phyloP scores from a whole-genome alignment of 768 basidiomycete species.

The Macrolepiota dolichaula region DNA sequence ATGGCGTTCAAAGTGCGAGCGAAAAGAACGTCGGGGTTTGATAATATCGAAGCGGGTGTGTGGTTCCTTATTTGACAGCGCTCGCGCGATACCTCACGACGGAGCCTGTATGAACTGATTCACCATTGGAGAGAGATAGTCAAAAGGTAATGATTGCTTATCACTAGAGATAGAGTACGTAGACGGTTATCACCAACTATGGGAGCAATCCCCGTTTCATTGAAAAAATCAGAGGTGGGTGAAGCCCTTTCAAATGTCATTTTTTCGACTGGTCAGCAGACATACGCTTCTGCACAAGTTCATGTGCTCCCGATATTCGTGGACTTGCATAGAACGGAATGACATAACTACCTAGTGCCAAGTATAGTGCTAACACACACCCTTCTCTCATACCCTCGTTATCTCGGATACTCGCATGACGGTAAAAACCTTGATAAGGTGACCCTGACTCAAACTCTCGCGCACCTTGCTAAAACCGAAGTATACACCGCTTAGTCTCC shows the following conservation, averaged over 20 bases:
- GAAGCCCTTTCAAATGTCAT: neutral
- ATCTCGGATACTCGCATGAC: neutral
- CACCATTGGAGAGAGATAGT: neutral
- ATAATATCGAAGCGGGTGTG: neutral
- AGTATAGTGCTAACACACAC: neutral
- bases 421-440: slow-evolving; percentile 3
- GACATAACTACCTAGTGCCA: neutral
- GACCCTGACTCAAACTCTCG: neutral
- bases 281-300: neutral
- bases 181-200: neutral
- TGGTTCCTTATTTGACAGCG: neutral
- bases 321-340: neutral
- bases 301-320: neutral
- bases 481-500: neutral
- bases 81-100: neutral
- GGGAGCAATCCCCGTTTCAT: neutral
- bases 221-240: neutral
- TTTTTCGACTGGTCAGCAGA: neutral
- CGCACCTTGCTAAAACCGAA: neutral
- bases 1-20: neutral
- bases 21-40: neutral
- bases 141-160: neutral
- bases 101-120: neutral
- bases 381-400: neutral
- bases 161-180: neutral